These are phyloP conservation scores for Albatrellus ellisii DNA, from an alignment of 768 basidiomycete genomes.

Conservation along the genomic window DNA sequence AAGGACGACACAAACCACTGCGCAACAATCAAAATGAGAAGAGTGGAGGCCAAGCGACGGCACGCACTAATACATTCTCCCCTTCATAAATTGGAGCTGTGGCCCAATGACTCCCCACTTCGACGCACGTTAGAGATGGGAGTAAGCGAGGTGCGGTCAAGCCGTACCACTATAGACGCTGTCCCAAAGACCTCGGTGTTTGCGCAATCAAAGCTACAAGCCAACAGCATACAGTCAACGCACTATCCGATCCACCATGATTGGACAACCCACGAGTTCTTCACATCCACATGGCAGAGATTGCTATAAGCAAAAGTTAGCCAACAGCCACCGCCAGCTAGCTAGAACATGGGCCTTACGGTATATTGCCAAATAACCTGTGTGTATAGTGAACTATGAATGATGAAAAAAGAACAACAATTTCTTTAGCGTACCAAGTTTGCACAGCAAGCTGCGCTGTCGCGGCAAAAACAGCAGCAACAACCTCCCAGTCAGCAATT, in stretches of 20 bases:
- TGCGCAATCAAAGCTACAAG: constrained; percentile 33
- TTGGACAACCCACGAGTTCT: too few species aligned
- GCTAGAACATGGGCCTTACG: constrained; percentile 16
- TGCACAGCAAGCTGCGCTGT: constrained; percentile 56
- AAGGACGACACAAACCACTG: not conserved
- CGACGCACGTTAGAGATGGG: not conserved
- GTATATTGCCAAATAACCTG: constrained; percentile 35
- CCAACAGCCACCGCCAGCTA: not conserved
- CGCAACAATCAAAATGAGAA: too few species aligned
- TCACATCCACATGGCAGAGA: too few species aligned
- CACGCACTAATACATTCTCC: constrained; percentile 23
- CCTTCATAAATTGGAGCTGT: constrained; percentile 21
- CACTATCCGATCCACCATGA: not conserved
- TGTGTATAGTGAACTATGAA: not conserved
- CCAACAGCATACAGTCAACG: not conserved
- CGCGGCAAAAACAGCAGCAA: constrained; percentile 35
- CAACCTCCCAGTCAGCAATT: constrained; percentile 10
- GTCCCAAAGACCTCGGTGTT: constrained; percentile 42
- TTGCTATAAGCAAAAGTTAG: too few species aligned
- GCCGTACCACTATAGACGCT: constrained; percentile 25
- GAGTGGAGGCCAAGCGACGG: not conserved
- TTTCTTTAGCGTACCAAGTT: constrained; percentile 22
- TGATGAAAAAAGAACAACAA: not conserved
- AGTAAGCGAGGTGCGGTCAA: not conserved
- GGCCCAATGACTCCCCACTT: constrained; percentile 33